These are phyloP conservation scores for Tanacetum coccineum DNA, from an alignment of 129 eudicot species.

Conservation along the genomic window DNA sequence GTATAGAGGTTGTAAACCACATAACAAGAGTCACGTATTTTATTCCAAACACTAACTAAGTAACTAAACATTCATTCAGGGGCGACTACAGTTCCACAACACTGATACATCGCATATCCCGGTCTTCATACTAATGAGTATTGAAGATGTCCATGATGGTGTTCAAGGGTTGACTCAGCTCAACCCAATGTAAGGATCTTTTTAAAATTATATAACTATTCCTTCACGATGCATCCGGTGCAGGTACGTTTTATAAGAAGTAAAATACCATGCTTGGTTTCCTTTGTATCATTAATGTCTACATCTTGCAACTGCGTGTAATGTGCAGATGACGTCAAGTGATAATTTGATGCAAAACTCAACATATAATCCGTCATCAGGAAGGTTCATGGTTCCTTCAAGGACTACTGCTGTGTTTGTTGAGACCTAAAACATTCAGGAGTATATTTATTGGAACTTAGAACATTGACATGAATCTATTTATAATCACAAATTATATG, in stretches of 20 bases:
- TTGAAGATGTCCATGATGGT: constrained; percentile 83
- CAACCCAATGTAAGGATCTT: constrained; percentile 58
- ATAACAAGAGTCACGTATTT: no score
- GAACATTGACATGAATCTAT: no score
- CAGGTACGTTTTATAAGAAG: constrained; percentile 43
- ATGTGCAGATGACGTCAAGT: constrained; percentile 63
- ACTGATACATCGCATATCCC: constrained; percentile 69
- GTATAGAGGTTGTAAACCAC: no score
- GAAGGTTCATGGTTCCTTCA: constrained; percentile 68
- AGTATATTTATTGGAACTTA: no score
- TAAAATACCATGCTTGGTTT: constrained; percentile 11
- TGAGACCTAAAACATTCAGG: constrained; percentile 41
- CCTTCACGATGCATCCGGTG: constrained; percentile 50
- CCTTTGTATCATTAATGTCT: not conserved
- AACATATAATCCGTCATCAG: constrained; percentile 54
- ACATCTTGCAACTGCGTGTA: not conserved
- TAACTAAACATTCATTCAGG: constrained; percentile 38
- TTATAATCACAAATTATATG: no score
- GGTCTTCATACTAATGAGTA: constrained; percentile 84
- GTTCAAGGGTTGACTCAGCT: constrained; percentile 61
- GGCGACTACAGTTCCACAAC: constrained; percentile 77
- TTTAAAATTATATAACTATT: not conserved
- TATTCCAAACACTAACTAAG: no score
- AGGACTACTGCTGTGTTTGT: constrained; percentile 81
- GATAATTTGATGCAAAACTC: constrained; percentile 65